These are phyloP conservation scores for Pseudofabraea citricarpa DNA, from an alignment of 2,329 filamentous ascomycete species.

Conservation along the genomic window DNA sequence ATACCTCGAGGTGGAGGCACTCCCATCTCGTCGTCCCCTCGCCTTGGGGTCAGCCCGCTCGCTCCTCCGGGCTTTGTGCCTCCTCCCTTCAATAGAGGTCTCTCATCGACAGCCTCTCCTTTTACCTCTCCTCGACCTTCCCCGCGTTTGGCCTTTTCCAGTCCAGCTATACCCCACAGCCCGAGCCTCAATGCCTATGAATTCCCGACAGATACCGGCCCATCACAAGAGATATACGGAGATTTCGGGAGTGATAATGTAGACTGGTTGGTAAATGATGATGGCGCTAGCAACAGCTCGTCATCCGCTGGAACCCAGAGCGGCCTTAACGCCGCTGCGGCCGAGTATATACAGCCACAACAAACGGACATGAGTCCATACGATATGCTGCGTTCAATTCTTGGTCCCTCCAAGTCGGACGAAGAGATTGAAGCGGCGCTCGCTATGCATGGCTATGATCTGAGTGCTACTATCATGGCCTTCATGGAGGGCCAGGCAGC, in stretches of 20 bases:
- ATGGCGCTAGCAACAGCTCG: slow-evolving; percentile 74
- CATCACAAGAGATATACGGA: slow-evolving; percentile 80
- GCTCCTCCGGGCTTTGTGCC: slow-evolving; percentile 80
- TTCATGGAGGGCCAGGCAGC: slow-evolving; percentile 71
- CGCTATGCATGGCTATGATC: slow-evolving; percentile 83
- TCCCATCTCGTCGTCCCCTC: slow-evolving; percentile 76
- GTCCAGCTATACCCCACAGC: slow-evolving; percentile 87
- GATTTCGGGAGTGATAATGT: slow-evolving; percentile 93
- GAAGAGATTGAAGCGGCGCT: slow-evolving; percentile 93
- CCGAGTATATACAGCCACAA: slow-evolving; percentile 66
- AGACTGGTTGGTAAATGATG: slow-evolving; percentile 90
- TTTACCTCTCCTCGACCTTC: slow-evolving; percentile 93
- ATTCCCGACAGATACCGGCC: slow-evolving; percentile 77
- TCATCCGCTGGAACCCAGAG: slow-evolving; percentile 66
- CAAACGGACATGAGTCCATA: slow-evolving; percentile 94
- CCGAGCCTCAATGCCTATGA: slow-evolving; percentile 93
- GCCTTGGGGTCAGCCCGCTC: slow-evolving; percentile 75
- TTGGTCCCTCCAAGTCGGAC: slow-evolving; percentile 83
- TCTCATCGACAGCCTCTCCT: slow-evolving; percentile 76
- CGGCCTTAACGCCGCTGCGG: slow-evolving; percentile 71
- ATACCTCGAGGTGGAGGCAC: slow-evolving; percentile 65
- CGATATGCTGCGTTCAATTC: slow-evolving; percentile 92
- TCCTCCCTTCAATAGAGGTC: slow-evolving; percentile 70
- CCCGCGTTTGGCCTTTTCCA: slow-evolving; percentile 83
- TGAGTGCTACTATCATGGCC: slow-evolving; percentile 84